phyloP scores from a whole-genome alignment of 2,329 filamentous ascomycete genomes.

The Tetracladium maxilliforme region DNA sequence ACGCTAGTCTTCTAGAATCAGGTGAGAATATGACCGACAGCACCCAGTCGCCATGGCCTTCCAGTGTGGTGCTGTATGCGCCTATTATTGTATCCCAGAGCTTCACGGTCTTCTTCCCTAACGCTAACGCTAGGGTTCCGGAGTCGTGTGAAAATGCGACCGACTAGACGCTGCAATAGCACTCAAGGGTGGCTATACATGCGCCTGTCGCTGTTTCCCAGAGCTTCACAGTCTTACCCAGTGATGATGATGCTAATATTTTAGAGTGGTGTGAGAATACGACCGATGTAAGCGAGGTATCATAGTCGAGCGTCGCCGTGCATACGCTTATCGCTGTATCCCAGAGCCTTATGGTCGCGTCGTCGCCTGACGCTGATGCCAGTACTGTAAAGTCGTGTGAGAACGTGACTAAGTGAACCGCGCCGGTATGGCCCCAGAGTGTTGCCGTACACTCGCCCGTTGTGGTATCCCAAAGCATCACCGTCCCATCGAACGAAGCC shows the following conservation, averaged over 20 bases:
- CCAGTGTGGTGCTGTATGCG: constrained; percentile 2
- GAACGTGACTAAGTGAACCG: constrained; percentile 3
- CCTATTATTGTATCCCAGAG: constrained; percentile 4
- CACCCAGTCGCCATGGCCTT: constrained; percentile 4
- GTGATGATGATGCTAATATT: too few relatives aligned
- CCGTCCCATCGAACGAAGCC: constrained; percentile 3
- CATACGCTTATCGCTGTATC: too few relatives aligned
- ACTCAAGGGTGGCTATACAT: constrained; percentile 1
- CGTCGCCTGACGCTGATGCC: too few relatives aligned
- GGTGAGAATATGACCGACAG: constrained; percentile 4
- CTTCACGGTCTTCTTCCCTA: constrained; percentile 3
- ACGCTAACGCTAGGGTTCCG: constrained; percentile 1
- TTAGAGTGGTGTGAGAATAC: too few relatives aligned
- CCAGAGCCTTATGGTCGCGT: too few relatives aligned
- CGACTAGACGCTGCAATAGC: constrained; percentile 2
- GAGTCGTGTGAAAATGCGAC: constrained; percentile 1
- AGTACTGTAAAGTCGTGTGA: too few relatives aligned
- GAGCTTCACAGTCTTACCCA: constrained; percentile 2
- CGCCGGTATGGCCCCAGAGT: too few relatives aligned
- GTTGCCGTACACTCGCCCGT: too few relatives aligned
- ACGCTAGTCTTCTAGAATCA: constrained; percentile 1
- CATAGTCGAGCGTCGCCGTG: too few relatives aligned
- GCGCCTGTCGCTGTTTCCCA: constrained; percentile 2
- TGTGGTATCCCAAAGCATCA: constrained; percentile 2
- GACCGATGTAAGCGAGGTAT: too few relatives aligned